A percentile compares a stretch with the other conserved stretches of the same genome.
phyloP scores from a whole-genome alignment of 495 filamentous ascomycete genomes.

The Aspergillus hancockii region DNA sequence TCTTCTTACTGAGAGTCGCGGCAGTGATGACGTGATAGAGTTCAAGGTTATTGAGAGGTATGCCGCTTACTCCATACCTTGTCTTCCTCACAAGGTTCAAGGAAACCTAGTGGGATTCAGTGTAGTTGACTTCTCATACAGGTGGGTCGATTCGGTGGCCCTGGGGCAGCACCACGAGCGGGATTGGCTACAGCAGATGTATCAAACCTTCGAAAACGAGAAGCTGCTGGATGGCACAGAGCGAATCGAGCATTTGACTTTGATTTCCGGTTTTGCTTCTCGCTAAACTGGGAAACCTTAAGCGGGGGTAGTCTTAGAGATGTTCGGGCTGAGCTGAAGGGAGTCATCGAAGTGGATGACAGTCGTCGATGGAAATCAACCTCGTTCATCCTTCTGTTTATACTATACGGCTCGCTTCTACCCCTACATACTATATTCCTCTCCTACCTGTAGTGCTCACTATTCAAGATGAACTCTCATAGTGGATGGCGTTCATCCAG shows the following conservation, averaged over 20 bases:
- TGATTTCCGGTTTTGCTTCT: slow-evolving; percentile 7
- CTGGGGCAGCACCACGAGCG: slow-evolving; percentile 11
- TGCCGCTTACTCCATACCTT: not conserved
- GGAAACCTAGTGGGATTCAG: not conserved
- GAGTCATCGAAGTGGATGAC: not conserved
- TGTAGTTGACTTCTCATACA: not conserved
- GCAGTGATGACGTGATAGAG: not conserved
- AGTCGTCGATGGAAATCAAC: not conserved
- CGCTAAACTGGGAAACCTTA: not conserved
- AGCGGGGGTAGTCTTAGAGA: not conserved
- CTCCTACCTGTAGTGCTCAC: not conserved
- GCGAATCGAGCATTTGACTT: slow-evolving; percentile 4
- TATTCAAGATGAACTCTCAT: not conserved
- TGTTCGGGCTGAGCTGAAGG: not conserved
- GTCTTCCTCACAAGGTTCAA: not conserved
- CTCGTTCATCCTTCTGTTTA: not conserved
- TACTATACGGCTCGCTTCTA: not conserved
- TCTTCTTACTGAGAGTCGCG: slow-evolving; percentile 8
- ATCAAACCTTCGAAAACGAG: slow-evolving; percentile 10
- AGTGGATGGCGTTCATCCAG: slow-evolving; percentile 11
- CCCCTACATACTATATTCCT: not conserved
- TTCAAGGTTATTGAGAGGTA: slow-evolving; percentile 15
- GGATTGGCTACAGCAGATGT: slow-evolving; percentile 15
- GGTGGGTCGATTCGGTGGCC: slow-evolving; percentile 7
- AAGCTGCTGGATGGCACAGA: slow-evolving; percentile 7